Base-by-base conservation (phyloP, 2,329 filamentous ascomycete species). In the Neophaeococcomyces mojaviensis region DNA sequence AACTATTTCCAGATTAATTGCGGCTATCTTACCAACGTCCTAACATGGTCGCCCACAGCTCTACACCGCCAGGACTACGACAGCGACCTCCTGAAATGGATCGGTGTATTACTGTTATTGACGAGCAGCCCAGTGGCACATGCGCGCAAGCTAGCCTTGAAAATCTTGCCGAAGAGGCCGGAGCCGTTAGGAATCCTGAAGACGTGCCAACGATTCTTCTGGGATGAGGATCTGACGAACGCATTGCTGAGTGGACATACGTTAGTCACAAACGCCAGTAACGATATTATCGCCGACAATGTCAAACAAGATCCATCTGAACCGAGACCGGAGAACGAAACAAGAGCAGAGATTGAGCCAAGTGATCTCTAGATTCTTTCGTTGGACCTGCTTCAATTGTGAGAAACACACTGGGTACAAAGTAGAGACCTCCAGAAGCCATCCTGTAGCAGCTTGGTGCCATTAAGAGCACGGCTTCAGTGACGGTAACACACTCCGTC, bases 1-100 rank as follows among this genome's bases (percentile, higher is more conserved):
- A 38, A 38, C 35, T 38, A 38, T 20, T 38, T 19, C 18, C 35
- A 38, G 35, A 38, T 38, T n/a, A 20, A 16, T 15, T 38, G 35
- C 16, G 35, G 18, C 18, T 38, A 19, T n/a, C 35, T 20, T 20
- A 15, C 6, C 9, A 38, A 18, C n/a, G 20, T 38, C 9, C 16
- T 38, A n/a, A 20, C n/a, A 9, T 38, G 18, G 7, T 7, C 35
- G 7, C 10, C 5, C 9, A 18, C 5, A 8, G 6, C 9, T n/a
- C 9, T 38, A 10, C 6, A 38, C 16, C 35, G 24, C 7, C 15
- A 38, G n/a, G 35, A 38, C n/a, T 20, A 38, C 10, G 35, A 20
- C 4, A 38, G 35, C 16, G 35, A 38, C 16, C n/a, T 38, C 18
- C 35, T 38, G 16, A 20, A 9, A 9, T 38, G 35, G 35, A 15